These are phyloP conservation scores for Globisporangium canariense DNA, from an alignment of 352 stramenopile genomes.

Conservation along the genomic window DNA sequence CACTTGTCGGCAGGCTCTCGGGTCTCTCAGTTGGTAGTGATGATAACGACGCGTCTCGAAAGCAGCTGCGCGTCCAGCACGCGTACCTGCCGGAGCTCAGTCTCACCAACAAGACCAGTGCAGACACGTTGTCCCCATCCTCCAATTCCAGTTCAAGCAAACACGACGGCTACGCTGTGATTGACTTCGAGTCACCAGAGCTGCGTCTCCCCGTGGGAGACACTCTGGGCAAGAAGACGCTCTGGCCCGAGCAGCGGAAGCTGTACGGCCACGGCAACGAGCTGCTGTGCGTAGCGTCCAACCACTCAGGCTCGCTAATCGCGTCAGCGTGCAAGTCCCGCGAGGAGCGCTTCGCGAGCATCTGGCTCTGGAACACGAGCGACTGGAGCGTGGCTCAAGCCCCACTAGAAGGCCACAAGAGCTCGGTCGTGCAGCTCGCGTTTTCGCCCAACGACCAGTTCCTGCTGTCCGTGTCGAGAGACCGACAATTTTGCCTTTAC, in stretches of 20 bases:
- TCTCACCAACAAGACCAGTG: slow-evolving; percentile 63
- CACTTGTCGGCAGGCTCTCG: slow-evolving; percentile 28
- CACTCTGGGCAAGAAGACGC: slow-evolving; percentile 52
- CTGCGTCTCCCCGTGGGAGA: slow-evolving; percentile 57
- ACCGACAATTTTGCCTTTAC: slow-evolving; percentile 72
- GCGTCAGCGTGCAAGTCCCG: slow-evolving; percentile 76
- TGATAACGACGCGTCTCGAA: neutral
- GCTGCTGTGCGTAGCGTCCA: slow-evolving; percentile 63
- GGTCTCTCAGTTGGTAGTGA: neutral
- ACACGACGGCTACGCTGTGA: slow-evolving; percentile 25
- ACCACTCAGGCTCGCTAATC: slow-evolving; percentile 43
- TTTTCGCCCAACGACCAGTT: slow-evolving; percentile 65
- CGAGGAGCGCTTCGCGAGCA: slow-evolving; percentile 55
- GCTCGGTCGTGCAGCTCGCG: slow-evolving; percentile 71
- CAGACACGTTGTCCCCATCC: slow-evolving; percentile 7
- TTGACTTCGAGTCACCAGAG: slow-evolving; percentile 3
- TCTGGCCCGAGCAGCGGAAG: slow-evolving; percentile 77
- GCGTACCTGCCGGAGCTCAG: slow-evolving; percentile 75
- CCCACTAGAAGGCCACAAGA: slow-evolving; percentile 67
- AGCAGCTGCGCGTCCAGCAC: slow-evolving; percentile 30
- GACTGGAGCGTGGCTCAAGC: slow-evolving; percentile 45
- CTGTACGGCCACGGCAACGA: slow-evolving; percentile 82
- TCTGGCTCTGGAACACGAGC: slow-evolving; percentile 64
- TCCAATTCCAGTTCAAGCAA: neutral
- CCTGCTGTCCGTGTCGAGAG: slow-evolving; percentile 67